A percentile compares a stretch with the other conserved stretches of the same genome.
These are phyloP conservation scores for Pyracantha coccinea DNA, from an alignment of 331 rosid genomes.

Conservation along the genomic window DNA sequence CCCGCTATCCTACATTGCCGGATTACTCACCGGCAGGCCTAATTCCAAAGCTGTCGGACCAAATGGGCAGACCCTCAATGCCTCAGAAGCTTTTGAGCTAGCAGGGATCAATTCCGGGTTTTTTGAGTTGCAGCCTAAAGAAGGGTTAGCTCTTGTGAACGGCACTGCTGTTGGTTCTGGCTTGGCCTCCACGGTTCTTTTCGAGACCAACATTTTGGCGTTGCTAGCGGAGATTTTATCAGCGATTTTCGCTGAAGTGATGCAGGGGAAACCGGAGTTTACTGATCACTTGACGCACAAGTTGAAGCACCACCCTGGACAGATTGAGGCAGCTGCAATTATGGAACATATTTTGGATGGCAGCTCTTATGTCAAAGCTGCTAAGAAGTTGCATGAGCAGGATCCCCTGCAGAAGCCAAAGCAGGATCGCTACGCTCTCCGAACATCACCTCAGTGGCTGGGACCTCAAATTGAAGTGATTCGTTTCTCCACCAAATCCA, in stretches of 20 bases:
- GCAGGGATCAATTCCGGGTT: conserved; percentile 52
- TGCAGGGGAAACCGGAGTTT: conserved; percentile 88
- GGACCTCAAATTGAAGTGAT: conserved; percentile 81
- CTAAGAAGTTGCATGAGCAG: conserved; percentile 65
- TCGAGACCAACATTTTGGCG: conserved; percentile 57
- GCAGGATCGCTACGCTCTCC: conserved; percentile 82
- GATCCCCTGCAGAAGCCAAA: conserved; percentile 85
- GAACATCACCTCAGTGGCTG: conserved; percentile 92
- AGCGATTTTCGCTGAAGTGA: conserved; percentile 70
- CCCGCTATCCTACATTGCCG: conserved; percentile 90
- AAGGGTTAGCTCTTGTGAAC: conserved; percentile 84
- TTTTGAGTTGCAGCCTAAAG: conserved; percentile 84
- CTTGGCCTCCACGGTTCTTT: conserved; percentile 67
- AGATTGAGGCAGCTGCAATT: conserved; percentile 92
- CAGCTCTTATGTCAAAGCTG: conserved; percentile 66
- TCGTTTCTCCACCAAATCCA: conserved; percentile 68
- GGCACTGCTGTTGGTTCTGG: conserved; percentile 89
- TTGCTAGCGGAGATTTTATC: conserved; percentile 63
- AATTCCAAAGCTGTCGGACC: conserved; percentile 67
- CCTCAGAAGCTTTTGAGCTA: conserved; percentile 48
- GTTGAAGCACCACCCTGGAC: conserved; percentile 90
- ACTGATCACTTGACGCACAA: conserved; percentile 89
- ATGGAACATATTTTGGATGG: conserved; percentile 94
- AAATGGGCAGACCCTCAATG: conserved; percentile 41
- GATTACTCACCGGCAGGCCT: conserved; percentile 62